Evolutionary conservation across 192 early-diverging fungal genomes (phyloP).

Genomic region (Dispira simplex): DNA sequence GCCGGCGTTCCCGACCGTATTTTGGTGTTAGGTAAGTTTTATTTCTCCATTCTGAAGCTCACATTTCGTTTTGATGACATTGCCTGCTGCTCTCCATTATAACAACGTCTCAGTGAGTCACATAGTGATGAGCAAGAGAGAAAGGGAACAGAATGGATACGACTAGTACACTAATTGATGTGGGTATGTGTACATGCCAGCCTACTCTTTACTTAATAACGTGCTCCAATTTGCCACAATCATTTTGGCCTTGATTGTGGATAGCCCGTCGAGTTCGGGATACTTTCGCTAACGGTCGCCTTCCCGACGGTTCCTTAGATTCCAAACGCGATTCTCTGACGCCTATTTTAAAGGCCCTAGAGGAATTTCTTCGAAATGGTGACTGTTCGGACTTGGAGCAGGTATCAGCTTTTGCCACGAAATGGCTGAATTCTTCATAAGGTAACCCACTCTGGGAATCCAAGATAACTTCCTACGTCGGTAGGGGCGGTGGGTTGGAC

Average conservation of each 20-base stretch:
- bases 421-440: conserved; percentile 80
- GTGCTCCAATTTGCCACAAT: no score
- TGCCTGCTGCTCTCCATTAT: neutral
- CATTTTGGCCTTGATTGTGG: no score
- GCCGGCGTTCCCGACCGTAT: neutral
- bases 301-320: conserved; percentile 27
- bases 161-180: neutral
- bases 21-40: neutral
- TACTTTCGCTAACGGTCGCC: conserved; percentile 60
- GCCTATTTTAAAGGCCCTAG: conserved; percentile 74
- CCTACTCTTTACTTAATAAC: no score
- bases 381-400: conserved; percentile 78
- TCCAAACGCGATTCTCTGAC: conserved; percentile 57
- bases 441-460: conserved; percentile 83
- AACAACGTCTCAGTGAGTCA: neutral
- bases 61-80: neutral
- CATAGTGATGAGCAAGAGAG: neutral
- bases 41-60: neutral
- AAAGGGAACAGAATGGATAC: neutral
- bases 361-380: conserved; percentile 79
- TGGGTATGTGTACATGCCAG: neutral
- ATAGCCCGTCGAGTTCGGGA: conserved; percentile 92
- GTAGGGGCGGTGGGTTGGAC: conserved; percentile 91
- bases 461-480: conserved; percentile 92
- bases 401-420: conserved; percentile 72